Percentiles rank a stretch among this genome's conserved stretches.
These are phyloP conservation scores for Salisapilia sapeloensis DNA, from an alignment of 352 stramenopile species.

Conservation along the genomic window DNA sequence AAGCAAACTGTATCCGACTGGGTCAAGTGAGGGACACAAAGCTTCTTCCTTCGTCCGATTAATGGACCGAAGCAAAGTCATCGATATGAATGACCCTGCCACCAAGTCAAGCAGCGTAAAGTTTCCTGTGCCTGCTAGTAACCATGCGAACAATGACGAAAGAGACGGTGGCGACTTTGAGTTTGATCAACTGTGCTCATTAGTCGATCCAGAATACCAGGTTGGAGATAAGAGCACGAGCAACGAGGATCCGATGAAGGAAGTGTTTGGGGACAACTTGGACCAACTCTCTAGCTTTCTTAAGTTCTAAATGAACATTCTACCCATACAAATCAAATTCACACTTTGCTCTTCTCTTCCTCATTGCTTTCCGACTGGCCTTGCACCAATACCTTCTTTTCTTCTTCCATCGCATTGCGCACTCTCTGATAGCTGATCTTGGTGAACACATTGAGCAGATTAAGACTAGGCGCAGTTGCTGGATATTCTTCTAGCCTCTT, in stretches of 20 bases:
- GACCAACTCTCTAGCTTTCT: slow-evolving; percentile 35
- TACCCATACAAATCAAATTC: no score
- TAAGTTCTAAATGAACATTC: slow-evolving; percentile 11
- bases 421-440: slow-evolving; percentile 77
- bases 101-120: slow-evolving; percentile 8
- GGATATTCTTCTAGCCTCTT: slow-evolving; percentile 72
- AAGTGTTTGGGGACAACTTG: slow-evolving; percentile 30
- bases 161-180: slow-evolving; percentile 42
- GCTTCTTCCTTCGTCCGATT: slow-evolving; percentile 66
- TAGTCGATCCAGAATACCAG: slow-evolving; percentile 47
- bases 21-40: slow-evolving; percentile 43
- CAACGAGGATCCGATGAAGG: slow-evolving; percentile 5
- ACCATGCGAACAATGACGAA: slow-evolving; percentile 8
- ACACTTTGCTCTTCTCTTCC: no score
- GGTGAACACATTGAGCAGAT: slow-evolving; percentile 57
- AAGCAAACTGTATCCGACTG: slow-evolving; percentile 41
- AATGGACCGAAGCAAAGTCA: slow-evolving; percentile 60
- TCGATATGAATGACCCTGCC: slow-evolving; percentile 35
- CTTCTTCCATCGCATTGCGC: slow-evolving; percentile 51
- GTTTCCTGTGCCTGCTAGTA: not conserved
- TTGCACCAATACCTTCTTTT: no score
- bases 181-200: slow-evolving; percentile 66
- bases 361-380: no score
- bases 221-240: not conserved
- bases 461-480: slow-evolving; percentile 51